A percentile compares a stretch with the other conserved stretches of the same genome.
Conservation (phyloP, 2,329 filamentous ascomycete genomes). For the Paecilomyces niveus region DNA sequence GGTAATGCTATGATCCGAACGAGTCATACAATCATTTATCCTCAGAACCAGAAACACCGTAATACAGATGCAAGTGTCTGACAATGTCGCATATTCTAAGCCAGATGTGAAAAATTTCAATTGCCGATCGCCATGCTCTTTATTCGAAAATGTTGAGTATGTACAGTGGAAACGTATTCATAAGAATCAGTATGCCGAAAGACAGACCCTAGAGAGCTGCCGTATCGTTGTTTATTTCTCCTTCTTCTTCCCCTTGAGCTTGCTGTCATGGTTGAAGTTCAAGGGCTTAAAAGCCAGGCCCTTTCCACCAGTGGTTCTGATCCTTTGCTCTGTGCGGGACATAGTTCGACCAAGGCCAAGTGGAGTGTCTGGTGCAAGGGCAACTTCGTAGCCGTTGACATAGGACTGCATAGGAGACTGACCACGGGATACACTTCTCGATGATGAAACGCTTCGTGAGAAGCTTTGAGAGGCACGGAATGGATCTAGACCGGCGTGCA, state of each 20-base stretch:
- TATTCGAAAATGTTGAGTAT: neutral
- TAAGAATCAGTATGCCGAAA: neutral
- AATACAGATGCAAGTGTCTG: neutral
- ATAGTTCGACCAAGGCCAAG: slow-evolving; percentile 32
- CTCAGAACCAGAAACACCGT: neutral
- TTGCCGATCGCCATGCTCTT: neutral
- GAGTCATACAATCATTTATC: neutral
- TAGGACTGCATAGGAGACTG: slow-evolving; percentile 19
- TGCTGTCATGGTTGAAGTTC: slow-evolving; percentile 18
- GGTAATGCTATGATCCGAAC: neutral
- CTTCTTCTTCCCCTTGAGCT: slow-evolving; percentile 7
- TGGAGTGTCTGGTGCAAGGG: slow-evolving; percentile 30
- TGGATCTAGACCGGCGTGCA: slow-evolving; percentile 15
- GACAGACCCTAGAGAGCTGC: neutral
- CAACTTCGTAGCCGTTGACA: slow-evolving; percentile 34
- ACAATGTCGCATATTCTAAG: neutral
- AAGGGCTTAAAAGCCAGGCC: slow-evolving; percentile 37
- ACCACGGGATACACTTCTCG: slow-evolving; percentile 17
- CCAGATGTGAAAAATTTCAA: neutral
- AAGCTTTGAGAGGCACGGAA: slow-evolving; percentile 19
- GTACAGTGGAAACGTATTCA: neutral
- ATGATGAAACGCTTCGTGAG: slow-evolving; percentile 18
- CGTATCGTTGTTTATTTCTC: neutral
- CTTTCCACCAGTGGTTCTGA: slow-evolving; percentile 35
- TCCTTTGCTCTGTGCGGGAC: slow-evolving; percentile 38